Evolutionary conservation across 75 land plant genomes (phyloP), one percentile per base, ranked within the genome.

Genomic region (Isoetes taiwanensis): DNA sequence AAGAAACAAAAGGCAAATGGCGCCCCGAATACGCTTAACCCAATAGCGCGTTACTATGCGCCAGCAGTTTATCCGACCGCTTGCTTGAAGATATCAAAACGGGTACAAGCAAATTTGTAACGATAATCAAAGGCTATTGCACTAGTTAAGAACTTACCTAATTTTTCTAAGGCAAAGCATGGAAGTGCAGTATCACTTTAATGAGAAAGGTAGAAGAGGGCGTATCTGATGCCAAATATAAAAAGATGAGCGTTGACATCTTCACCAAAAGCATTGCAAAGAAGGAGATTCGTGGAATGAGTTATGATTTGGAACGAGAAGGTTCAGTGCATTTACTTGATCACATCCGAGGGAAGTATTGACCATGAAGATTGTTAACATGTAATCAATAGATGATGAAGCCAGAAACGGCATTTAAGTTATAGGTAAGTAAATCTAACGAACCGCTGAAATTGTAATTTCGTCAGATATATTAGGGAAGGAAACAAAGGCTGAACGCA

Each of bases 1-100:
- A 61, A 61, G 57, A 50, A 21, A 24, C 71, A 68, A 61, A 29
- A 43, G 16, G 30, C 66, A 2, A 63, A 46, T 12, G 14, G 64
- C 1, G 31, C 61, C 5, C 61, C 71, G 29, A 61, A n/a, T n/a
- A 21, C 21, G 39, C 43, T 30, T 64, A 68, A 68, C 57, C 57
- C 12, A 57, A 61, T 38, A 53, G 61, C 32, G 54, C 32, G 27
- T 0, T 52, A 43, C 24, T 58, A 52, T 24, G 59, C 8, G 8
- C 26, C 3, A 40, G 20, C 34, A 24, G 35, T 61, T 8, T 68
- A 64, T 64, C 33, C 61, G 3, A 26, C 16, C 2, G 32, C 11
- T 60, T 57, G 21, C 12, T 34, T 9, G 25, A 30, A 41, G 6
- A 4, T 16, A 26, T 17, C 2, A 5, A 23, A 2, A 57, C 42